A percentile compares a stretch with the other conserved stretches of the same genome.
Conservation (phyloP, 2,329 filamentous ascomycete species). For the Alternaria novae-zelandiae region DNA sequence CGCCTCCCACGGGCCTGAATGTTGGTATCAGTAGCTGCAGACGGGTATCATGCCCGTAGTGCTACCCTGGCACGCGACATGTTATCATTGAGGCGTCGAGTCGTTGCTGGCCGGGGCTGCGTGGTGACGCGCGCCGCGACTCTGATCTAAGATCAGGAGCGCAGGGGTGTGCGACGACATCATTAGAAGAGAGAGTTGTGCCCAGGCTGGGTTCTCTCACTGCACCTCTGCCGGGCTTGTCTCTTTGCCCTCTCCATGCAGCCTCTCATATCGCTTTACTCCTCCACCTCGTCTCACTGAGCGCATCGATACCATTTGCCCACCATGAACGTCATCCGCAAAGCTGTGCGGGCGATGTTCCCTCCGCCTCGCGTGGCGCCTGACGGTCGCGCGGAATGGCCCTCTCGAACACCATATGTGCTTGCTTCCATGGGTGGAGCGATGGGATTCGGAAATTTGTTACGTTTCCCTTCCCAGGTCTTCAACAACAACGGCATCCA, state of each 20-base stretch:
- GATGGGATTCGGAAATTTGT: conserved; percentile 1
- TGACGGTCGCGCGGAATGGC: conserved; percentile 3
- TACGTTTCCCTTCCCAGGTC: conserved; percentile 2
- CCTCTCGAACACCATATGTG: not conserved
- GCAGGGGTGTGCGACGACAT: not conserved
- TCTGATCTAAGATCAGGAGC: not conserved
- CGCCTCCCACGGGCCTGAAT: not conserved
- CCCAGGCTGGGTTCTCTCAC: not conserved
- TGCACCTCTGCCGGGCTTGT: not conserved
- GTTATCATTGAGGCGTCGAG: not conserved
- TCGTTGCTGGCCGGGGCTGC: not conserved
- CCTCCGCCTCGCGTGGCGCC: conserved; percentile 1
- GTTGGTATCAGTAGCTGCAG: not conserved
- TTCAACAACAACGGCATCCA: conserved; percentile 3
- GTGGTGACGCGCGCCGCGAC: not conserved
- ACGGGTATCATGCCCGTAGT: not conserved
- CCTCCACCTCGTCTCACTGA: not conserved
- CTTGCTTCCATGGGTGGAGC: conserved; percentile 1
- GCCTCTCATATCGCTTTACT: not conserved
- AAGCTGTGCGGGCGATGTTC: not conserved
- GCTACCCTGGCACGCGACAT: not conserved
- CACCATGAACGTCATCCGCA: not conserved
- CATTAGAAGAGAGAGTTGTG: not conserved
- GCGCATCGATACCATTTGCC: not conserved
- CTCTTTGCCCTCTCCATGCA: not conserved